A percentile compares a stretch with the other conserved stretches of the same genome.
Evolutionary conservation across 208 protist genomes (phyloP).

Genomic region (Wallacemonas rigidus): DNA sequence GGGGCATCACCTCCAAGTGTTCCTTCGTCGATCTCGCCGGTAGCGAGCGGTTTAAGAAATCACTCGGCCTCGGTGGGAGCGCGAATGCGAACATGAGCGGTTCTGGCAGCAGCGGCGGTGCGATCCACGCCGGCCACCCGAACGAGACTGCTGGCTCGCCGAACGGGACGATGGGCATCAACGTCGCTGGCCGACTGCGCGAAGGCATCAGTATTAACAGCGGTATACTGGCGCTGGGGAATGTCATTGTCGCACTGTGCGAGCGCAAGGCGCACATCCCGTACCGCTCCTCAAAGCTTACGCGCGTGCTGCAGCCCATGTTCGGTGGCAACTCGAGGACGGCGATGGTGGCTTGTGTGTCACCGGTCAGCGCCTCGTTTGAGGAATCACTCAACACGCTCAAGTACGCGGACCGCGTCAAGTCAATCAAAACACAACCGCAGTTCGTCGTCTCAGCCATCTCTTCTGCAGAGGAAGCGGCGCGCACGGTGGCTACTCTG

Average conservation of each 20-base stretch:
- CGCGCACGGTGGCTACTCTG: constrained; percentile 62
- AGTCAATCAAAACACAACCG: constrained; percentile 91
- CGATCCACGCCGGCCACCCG: neutral
- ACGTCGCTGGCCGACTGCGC: constrained; percentile 70
- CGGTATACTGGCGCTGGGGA: constrained; percentile 92
- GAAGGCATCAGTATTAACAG: constrained; percentile 95
- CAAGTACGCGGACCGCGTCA: constrained; percentile 95
- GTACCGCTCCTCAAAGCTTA: constrained; percentile 95
- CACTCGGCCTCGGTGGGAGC: constrained; percentile 39
- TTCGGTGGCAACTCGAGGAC: constrained; percentile 92
- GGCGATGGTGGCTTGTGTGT: constrained; percentile 95
- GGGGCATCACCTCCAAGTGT: constrained; percentile 70
- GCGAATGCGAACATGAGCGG: neutral
- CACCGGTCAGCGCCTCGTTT: constrained; percentile 82
- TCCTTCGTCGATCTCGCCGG: constrained; percentile 95
- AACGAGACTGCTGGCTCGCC: constrained; percentile 1
- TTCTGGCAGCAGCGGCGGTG: neutral
- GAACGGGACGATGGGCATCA: constrained; percentile 7
- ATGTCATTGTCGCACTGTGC: constrained; percentile 93
- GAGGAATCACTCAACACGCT: constrained; percentile 97
- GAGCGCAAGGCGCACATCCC: constrained; percentile 88
- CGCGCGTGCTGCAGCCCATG: constrained; percentile 93
- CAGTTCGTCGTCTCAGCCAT: constrained; percentile 42
- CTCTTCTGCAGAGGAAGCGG: constrained; percentile 39
- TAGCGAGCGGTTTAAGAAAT: constrained; percentile 90